These are phyloP conservation scores for Metarhizium sp. DNA, from an alignment of 2,329 filamentous ascomycete species.

Conservation along the genomic window DNA sequence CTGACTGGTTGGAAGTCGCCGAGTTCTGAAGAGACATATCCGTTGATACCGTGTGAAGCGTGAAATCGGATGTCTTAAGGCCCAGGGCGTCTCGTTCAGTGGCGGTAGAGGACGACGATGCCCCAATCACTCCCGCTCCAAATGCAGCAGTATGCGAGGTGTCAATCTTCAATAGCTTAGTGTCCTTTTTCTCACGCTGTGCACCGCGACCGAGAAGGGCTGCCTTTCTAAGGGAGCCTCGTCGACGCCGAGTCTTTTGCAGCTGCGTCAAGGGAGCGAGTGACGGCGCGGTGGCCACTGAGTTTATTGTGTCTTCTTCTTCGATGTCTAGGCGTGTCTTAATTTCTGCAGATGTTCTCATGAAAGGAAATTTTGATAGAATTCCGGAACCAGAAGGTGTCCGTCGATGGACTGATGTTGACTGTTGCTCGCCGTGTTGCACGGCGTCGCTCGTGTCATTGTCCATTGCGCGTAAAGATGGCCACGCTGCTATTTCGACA, in stretches of 20 bases:
- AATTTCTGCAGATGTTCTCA: conserved; percentile 36
- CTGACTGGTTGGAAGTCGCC: conserved; percentile 10
- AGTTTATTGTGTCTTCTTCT: conserved; percentile 17
- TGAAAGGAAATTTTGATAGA: conserved; percentile 60
- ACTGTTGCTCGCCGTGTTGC: conserved; percentile 7
- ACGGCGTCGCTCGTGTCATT: neutral
- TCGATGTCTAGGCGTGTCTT: conserved; percentile 19
- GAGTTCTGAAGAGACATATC: conserved; percentile 26
- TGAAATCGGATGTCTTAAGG: conserved; percentile 37
- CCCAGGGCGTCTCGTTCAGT: conserved; percentile 28
- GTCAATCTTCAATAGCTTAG: conserved; percentile 34
- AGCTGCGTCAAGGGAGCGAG: conserved; percentile 22
- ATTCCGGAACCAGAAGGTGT: conserved; percentile 53
- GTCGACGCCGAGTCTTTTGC: conserved; percentile 55
- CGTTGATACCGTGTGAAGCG: conserved; percentile 36
- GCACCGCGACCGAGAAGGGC: conserved; percentile 70
- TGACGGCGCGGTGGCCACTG: conserved; percentile 17
- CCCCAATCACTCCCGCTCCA: conserved; percentile 9
- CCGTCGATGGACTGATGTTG: conserved; percentile 23
- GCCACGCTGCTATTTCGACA: neutral
- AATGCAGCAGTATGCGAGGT: conserved; percentile 21
- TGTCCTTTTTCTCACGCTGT: conserved; percentile 49
- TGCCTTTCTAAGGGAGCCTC: conserved; percentile 80
- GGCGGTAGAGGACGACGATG: conserved; percentile 12
- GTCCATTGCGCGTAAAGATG: conserved; percentile 3